Conservation (phyloP, 345 rosid genomes). For the Salix brachista region DNA sequence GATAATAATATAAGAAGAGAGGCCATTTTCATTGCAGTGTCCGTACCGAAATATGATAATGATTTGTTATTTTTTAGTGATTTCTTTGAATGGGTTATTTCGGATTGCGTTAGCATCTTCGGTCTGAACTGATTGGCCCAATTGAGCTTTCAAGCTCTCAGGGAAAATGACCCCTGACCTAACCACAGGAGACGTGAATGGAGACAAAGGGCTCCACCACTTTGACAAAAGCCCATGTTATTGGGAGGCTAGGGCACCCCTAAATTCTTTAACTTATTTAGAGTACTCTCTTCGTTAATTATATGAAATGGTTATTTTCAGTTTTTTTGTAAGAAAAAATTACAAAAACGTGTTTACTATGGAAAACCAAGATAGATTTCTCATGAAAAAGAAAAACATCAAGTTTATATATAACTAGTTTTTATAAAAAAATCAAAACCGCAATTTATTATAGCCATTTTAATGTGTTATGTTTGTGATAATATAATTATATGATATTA, state of each 20-base stretch:
- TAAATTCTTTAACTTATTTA: neutral
- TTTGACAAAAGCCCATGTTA: conserved; percentile 19
- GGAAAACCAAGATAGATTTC: too few relatives aligned
- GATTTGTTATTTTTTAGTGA: neutral
- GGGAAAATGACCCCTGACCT: conserved; percentile 27
- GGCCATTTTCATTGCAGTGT: neutral
- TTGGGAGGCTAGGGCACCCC: conserved; percentile 4
- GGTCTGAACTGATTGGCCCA: conserved; percentile 6
- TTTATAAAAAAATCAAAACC: too few relatives aligned
- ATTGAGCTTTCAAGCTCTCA: neutral
- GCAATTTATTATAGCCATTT: too few relatives aligned
- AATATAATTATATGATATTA: too few relatives aligned
- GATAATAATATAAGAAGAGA: neutral
- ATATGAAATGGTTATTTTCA: too few relatives aligned
- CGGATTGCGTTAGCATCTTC: neutral
- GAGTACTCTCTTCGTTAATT: too few relatives aligned
- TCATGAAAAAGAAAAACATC: too few relatives aligned
- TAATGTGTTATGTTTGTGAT: too few relatives aligned
- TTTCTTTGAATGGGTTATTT: neutral
- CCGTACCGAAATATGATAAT: neutral
- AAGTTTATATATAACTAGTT: too few relatives aligned
- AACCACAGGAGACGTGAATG: conserved; percentile 2
- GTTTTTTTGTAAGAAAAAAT: too few relatives aligned
- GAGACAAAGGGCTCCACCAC: conserved; percentile 30
- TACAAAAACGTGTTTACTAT: too few relatives aligned